Conservation (phyloP, 352 stramenopile genomes). For the Pythium diclinum region DNA sequence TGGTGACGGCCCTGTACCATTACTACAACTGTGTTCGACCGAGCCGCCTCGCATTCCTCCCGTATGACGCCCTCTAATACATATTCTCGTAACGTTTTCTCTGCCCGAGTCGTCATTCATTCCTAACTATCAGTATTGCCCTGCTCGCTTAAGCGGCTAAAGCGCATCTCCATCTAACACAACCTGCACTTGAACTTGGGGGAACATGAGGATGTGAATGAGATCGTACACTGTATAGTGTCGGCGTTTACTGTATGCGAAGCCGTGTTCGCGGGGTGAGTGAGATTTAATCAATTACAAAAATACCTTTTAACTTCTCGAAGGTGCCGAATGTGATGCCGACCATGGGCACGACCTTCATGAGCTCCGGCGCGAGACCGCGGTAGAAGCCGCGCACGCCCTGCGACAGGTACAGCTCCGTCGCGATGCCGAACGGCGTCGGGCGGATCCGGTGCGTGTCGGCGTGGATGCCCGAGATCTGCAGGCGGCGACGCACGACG, state of each 20-base stretch:
- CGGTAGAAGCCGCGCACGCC: slow-evolving; percentile 84
- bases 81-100: slow-evolving; percentile 2
- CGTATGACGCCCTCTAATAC: slow-evolving; percentile 5
- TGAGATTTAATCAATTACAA: slow-evolving; percentile 74
- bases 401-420: slow-evolving; percentile 65
- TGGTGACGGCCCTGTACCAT: slow-evolving; percentile 2
- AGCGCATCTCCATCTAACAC: neutral
- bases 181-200: neutral
- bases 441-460: slow-evolving; percentile 60
- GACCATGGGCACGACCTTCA: slow-evolving; percentile 98
- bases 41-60: neutral
- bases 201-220: neutral
- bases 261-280: neutral
- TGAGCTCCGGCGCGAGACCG: slow-evolving; percentile 90
- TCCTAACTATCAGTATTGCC: too few species aligned
- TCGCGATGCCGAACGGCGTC: slow-evolving; percentile 70
- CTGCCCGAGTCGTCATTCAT: neutral
- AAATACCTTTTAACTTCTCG: slow-evolving; percentile 91
- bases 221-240: too few species aligned
- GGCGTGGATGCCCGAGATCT: slow-evolving; percentile 91
- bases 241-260: neutral
- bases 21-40: neutral
- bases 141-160: too few species aligned
- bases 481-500: slow-evolving; percentile 91
- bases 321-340: slow-evolving; percentile 96